A percentile compares a stretch with the other conserved stretches of the same genome.
phyloP scores from a whole-genome alignment of 179 eudicot genomes.

The Gypsophila paniculata region DNA sequence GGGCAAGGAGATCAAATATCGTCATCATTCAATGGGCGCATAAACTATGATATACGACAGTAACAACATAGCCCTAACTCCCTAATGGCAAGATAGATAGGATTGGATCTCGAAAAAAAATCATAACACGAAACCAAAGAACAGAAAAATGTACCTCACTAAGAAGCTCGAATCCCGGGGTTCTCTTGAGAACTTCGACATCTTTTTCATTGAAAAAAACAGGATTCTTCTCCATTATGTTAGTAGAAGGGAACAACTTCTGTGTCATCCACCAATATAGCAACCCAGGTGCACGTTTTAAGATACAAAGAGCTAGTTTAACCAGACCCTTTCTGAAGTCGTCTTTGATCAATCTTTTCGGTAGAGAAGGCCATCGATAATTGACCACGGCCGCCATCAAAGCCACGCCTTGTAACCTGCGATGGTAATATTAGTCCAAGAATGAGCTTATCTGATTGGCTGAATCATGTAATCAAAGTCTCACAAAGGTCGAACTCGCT shows the following conservation, averaged over 20 bases:
- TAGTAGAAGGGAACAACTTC: slow-evolving; percentile 61
- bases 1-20: slow-evolving; percentile 17
- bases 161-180: slow-evolving; percentile 79
- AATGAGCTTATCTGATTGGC: background rate
- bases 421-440: slow-evolving; percentile 9
- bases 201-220: slow-evolving; percentile 62
- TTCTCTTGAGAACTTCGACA: slow-evolving; percentile 65
- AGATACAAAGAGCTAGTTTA: slow-evolving; percentile 39
- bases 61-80: too few relatives aligned
- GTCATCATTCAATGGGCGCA: too few relatives aligned
- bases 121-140: slow-evolving; percentile 58
- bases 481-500: background rate
- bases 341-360: slow-evolving; percentile 47
- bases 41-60: too few relatives aligned
- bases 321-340: slow-evolving; percentile 66
- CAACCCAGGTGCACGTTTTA: slow-evolving; percentile 48
- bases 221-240: slow-evolving; percentile 71
- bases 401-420: slow-evolving; percentile 79
- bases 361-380: slow-evolving; percentile 85
- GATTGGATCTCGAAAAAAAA: too few relatives aligned
- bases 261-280: slow-evolving; percentile 95
- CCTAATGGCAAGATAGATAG: too few relatives aligned
- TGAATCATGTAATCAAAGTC: background rate
- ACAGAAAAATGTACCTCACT: slow-evolving; percentile 59
- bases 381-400: slow-evolving; percentile 74